Evolutionary conservation across 495 filamentous ascomycete genomes (phyloP).

Genomic region (Apiosordaria backusii): DNA sequence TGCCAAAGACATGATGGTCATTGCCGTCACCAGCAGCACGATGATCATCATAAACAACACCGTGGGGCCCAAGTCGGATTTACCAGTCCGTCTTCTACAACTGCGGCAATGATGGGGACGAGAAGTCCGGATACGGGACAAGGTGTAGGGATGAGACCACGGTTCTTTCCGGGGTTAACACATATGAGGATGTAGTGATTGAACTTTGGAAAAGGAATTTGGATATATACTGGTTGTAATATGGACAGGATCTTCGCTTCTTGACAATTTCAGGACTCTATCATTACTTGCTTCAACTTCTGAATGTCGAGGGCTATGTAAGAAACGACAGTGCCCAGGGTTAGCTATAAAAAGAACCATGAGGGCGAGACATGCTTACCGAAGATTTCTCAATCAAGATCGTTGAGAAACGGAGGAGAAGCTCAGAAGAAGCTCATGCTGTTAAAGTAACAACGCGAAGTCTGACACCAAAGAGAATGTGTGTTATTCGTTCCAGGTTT

Average conservation of each 20-base stretch:
- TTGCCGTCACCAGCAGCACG: too few species aligned
- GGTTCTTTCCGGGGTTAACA: conserved; percentile 12
- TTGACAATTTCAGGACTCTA: too few species aligned
- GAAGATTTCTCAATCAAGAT: too few species aligned
- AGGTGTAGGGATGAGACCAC: background rate
- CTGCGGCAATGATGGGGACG: background rate
- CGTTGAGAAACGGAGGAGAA: too few species aligned
- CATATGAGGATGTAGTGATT: conserved; percentile 7
- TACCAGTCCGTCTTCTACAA: background rate
- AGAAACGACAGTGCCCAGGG: background rate
- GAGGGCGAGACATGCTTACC: too few species aligned
- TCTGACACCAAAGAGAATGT: background rate
- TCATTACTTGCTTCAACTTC: too few species aligned
- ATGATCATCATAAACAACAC: background rate
- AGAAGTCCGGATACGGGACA: background rate
- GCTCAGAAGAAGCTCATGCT: too few species aligned
- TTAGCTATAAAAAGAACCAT: background rate
- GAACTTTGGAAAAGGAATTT: background rate
- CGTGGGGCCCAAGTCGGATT: background rate
- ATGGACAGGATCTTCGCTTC: background rate
- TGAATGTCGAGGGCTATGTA: background rate
- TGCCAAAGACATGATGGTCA: too few species aligned
- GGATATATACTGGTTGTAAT: background rate
- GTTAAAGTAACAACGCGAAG: too few species aligned
- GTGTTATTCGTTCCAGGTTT: background rate